Base-by-base conservation (phyloP, 352 stramenopile genomes). In the Phytophthora boehmeriae region DNA sequence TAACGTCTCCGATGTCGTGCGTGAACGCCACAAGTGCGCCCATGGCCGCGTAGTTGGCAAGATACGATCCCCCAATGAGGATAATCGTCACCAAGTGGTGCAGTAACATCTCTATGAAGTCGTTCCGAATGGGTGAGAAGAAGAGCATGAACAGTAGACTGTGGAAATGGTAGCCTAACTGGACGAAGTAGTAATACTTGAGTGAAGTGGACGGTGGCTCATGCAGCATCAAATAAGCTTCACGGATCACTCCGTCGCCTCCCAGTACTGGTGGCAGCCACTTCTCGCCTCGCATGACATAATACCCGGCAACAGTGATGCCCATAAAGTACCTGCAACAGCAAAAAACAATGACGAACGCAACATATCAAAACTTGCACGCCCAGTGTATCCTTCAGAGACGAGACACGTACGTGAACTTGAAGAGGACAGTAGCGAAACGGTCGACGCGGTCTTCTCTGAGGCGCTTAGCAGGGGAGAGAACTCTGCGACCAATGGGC, bases 81-180 rank as follows among this genome's bases (percentile, higher is more conserved):
- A 87, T 68, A 23, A 87, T 81, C 19, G 77, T 87, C 34, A 75
- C 74, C 43, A 87, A 66, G 54, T 87, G 77, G 34, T 87, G 77
- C 38, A 87, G 35, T 43, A 82, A 35, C 74, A 83, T 87, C 51
- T 83, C 77, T 28, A 84, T 67, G 58, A 87, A 87, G 63, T 87
- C 77, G 65, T 80, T 84, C 10, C 77, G 74, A 38, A 84, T 82
- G 27, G 77, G 71, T 23, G 77, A 83, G 48, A 87, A 69, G 38
- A 84, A 55, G 30, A 84, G 44, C 77, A 87, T 83, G 63, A 72
- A 87, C 8, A 87, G 23, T 4, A 87, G 44, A 44, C 74, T 84
- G 41, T 87, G 77, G 44, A 69, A 66, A 66, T 87, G 77, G 49
- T 87, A 87, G 20, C 77, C 77, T 20, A 87, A 64, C 48, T 87